A percentile compares a stretch with the other conserved stretches of the same genome.
Evolutionary conservation across 148 eudicot species (phyloP).

Genomic region (Diospyros kaki): DNA sequence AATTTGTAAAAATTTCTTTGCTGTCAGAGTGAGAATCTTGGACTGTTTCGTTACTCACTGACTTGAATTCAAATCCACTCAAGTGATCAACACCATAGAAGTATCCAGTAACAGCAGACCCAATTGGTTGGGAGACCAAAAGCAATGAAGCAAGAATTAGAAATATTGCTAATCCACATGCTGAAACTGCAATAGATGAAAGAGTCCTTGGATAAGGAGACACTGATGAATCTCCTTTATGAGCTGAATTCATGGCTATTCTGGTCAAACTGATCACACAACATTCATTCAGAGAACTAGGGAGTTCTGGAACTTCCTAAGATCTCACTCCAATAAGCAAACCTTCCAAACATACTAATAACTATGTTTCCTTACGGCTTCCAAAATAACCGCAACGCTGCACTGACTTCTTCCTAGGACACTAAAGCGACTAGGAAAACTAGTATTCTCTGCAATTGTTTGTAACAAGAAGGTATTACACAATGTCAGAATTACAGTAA

Average conservation of each 20-base stretch:
- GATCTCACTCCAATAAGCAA: neutral
- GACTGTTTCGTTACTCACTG: constrained; percentile 17
- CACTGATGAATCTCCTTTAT: constrained; percentile 32
- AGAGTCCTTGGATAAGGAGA: constrained; percentile 60
- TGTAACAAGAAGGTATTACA: neutral
- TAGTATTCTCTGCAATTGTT: neutral
- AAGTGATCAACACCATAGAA: constrained; percentile 49
- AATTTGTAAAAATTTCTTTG: neutral
- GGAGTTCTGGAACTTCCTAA: neutral
- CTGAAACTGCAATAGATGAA: constrained; percentile 46
- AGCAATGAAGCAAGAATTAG: constrained; percentile 60
- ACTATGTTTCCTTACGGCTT: neutral
- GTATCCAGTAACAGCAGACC: constrained; percentile 53
- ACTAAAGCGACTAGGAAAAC: neutral
- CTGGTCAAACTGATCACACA: neutral
- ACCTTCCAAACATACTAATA: neutral
- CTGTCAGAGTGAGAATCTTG: neutral
- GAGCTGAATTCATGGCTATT: constrained; percentile 33
- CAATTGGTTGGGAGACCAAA: constrained; percentile 66
- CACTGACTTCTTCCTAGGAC: neutral
- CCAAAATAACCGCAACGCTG: neutral
- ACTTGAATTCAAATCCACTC: constrained; percentile 14
- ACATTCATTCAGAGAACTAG: neutral
- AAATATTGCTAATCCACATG: constrained; percentile 68
- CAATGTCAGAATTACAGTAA: neutral